A percentile compares a stretch with the other conserved stretches of the same genome.
These are phyloP conservation scores for Fusarium sp. DNA, from an alignment of 2,329 filamentous ascomycete genomes.

Conservation along the genomic window DNA sequence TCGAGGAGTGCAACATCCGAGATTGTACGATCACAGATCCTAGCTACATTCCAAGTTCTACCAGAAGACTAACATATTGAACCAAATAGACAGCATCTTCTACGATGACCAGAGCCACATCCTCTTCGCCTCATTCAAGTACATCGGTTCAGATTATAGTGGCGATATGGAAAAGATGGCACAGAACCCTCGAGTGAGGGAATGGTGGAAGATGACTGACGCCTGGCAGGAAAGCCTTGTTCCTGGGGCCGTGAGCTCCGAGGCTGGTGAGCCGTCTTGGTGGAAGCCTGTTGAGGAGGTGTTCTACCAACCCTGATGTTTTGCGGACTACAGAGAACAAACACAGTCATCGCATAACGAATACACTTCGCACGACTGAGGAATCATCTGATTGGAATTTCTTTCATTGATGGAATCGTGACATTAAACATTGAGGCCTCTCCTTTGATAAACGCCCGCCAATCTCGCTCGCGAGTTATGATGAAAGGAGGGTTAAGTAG, in stretches of 20 bases:
- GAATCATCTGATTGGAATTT: not conserved
- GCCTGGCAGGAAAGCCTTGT: conserved; percentile 75
- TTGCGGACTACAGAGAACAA: not conserved
- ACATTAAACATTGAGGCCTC: conserved; percentile 32
- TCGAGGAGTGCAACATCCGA: conserved; percentile 78
- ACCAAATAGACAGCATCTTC: conserved; percentile 76
- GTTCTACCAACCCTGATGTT: conserved; percentile 66
- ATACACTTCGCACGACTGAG: not conserved
- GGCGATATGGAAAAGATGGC: conserved; percentile 82
- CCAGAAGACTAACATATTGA: not conserved
- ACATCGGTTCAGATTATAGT: conserved; percentile 77
- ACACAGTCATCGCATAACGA: not conserved
- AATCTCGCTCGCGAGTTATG: conserved; percentile 48
- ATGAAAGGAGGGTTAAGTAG: conserved; percentile 31
- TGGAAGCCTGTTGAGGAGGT: conserved; percentile 78
- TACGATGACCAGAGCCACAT: conserved; percentile 71
- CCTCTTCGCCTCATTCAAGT: conserved; percentile 82
- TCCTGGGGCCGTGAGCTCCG: conserved; percentile 68
- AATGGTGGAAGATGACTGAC: conserved; percentile 88
- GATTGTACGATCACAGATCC: conserved; percentile 66
- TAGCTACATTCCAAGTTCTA: not conserved
- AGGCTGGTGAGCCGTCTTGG: conserved; percentile 71
- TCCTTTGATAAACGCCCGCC: conserved; percentile 47
- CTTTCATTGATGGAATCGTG: conserved; percentile 30
- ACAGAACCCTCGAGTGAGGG: conserved; percentile 76